Percentiles rank a stretch among this genome's conserved stretches.
Conservation (phyloP, 768 basidiomycete species). For the Kwoniella europaea region DNA sequence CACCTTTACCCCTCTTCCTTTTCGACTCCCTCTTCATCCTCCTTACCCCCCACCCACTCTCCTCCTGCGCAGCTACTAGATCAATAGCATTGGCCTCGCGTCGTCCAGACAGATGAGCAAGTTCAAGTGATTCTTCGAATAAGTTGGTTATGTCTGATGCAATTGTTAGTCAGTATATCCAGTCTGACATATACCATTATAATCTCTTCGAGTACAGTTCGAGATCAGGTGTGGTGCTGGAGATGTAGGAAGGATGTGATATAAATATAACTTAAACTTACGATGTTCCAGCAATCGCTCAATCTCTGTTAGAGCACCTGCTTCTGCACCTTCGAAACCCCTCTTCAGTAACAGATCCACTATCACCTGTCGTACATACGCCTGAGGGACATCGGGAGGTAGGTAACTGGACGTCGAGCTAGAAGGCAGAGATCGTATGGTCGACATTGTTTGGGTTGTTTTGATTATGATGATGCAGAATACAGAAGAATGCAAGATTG, state of each 20-base stretch:
- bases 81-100: constrained; percentile 21
- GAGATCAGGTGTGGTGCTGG: too few relatives aligned
- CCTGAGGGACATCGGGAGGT: constrained; percentile 25
- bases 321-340: constrained; percentile 48
- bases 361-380: constrained; percentile 36
- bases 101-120: constrained; percentile 24
- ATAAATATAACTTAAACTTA: constrained; percentile 22
- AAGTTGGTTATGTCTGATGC: constrained; percentile 25
- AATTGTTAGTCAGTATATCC: too few relatives aligned
- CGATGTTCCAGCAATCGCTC: constrained; percentile 44
- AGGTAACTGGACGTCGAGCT: constrained; percentile 16
- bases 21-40: constrained; percentile 23
- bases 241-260: too few relatives aligned
- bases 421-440: constrained; percentile 10
- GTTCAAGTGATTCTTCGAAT: constrained; percentile 17
- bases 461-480: neutral
- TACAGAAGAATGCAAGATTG: neutral
- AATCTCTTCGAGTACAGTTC: too few relatives aligned
- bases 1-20: constrained; percentile 12
- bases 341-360: constrained; percentile 30
- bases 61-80: constrained; percentile 21
- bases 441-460: constrained; percentile 1
- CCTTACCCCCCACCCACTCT: constrained; percentile 12
- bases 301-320: constrained; percentile 47
- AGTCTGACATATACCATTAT: neutral